Conservation (phyloP, 371 early-diverging fungal genomes). For the Umbelopsis sp. region DNA sequence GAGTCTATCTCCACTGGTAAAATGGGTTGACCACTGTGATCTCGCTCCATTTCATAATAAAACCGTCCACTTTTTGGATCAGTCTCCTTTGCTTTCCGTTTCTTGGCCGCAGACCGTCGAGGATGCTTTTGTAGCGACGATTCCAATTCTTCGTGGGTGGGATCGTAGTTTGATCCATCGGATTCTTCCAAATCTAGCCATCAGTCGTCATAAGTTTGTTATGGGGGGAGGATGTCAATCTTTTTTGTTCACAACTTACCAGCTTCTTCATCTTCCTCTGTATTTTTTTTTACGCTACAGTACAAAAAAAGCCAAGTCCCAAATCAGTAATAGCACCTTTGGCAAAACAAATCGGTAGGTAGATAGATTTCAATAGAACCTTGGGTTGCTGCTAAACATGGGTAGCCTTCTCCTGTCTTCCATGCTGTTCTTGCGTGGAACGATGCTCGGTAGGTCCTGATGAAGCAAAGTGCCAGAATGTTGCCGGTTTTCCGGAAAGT, state of each 20-base stretch:
- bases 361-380: not conserved
- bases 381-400: not conserved
- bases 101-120: not conserved
- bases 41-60: slow-evolving; percentile 62
- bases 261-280: not conserved
- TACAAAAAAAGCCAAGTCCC: too few relatives aligned
- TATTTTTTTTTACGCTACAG: not conserved
- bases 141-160: not conserved
- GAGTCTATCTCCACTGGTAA: slow-evolving; percentile 89
- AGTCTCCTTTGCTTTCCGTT: not conserved
- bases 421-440: not conserved
- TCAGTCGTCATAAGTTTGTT: not conserved
- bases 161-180: not conserved
- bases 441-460: not conserved
- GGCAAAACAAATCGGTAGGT: too few relatives aligned
- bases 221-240: not conserved
- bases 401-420: not conserved
- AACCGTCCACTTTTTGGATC: not conserved
- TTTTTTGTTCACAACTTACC: not conserved
- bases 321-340: too few relatives aligned
- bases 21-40: slow-evolving; percentile 71
- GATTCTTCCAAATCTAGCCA: not conserved
- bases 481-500: not conserved
- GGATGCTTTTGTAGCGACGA: not conserved
- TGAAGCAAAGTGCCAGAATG: not conserved